These are phyloP conservation scores for Fistulinella prunicolor DNA, from an alignment of 768 basidiomycete species.

Conservation along the genomic window DNA sequence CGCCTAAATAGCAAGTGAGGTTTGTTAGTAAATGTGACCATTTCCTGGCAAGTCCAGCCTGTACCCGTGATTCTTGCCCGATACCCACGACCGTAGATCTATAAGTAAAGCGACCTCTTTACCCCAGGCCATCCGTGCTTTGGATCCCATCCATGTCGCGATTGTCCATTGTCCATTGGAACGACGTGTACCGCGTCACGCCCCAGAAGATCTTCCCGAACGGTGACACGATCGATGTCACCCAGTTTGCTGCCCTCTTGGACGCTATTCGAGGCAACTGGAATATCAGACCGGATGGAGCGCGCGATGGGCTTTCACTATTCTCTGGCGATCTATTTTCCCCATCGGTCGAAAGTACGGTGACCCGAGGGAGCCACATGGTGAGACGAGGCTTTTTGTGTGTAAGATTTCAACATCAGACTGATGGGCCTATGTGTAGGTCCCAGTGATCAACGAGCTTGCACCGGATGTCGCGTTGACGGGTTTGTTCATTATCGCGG, in stretches of 20 bases:
- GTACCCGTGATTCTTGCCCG: not conserved
- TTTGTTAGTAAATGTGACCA: too few relatives aligned
- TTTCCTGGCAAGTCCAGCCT: too few relatives aligned
- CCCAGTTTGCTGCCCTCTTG: conserved; percentile 77
- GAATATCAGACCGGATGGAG: conserved; percentile 45
- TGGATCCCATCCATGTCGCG: conserved; percentile 31
- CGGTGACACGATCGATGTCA: conserved; percentile 74
- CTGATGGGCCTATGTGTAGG: conserved; percentile 40
- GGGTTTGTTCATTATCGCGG: conserved; percentile 45
- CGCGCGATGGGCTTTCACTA: conserved; percentile 69
- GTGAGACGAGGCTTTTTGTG: conserved; percentile 36
- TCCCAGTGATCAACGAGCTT: conserved; percentile 81
- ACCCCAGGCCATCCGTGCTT: not conserved
- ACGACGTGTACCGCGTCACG: conserved; percentile 80
- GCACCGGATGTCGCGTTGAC: conserved; percentile 77
- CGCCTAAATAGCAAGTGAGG: too few relatives aligned
- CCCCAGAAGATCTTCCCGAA: conserved; percentile 63
- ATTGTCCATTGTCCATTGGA: conserved; percentile 63
- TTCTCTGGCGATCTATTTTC: conserved; percentile 92
- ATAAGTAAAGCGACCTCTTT: conserved; percentile 3
- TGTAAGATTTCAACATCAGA: not conserved
- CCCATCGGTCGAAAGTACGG: conserved; percentile 81
- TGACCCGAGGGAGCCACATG: conserved; percentile 91
- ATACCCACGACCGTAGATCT: not conserved
- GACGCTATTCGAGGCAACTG: conserved; percentile 60